These are phyloP conservation scores for Pythium phragmitis DNA, from an alignment of 352 stramenopile species.

Conservation along the genomic window DNA sequence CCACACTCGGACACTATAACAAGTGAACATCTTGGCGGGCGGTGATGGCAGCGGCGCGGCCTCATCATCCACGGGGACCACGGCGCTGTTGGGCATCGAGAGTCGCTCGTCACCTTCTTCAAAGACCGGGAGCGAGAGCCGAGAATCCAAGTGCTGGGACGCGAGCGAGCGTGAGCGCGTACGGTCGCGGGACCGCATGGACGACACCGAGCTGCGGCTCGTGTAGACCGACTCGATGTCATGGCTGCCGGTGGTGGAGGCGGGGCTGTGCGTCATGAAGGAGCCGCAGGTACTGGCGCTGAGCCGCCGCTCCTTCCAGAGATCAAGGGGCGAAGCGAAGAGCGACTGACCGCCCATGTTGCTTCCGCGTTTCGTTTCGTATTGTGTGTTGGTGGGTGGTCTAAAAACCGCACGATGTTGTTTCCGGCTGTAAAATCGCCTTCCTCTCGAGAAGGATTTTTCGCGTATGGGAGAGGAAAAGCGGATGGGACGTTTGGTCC, in stretches of 20 bases:
- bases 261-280: slow-evolving; percentile 25
- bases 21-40: slow-evolving; percentile 44
- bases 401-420: not conserved
- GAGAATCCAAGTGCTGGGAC: slow-evolving; percentile 4
- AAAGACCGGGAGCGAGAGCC: slow-evolving; percentile 15
- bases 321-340: slow-evolving; percentile 13
- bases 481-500: slow-evolving; percentile 1
- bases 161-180: slow-evolving; percentile 19
- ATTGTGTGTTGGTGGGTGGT: not conserved
- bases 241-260: slow-evolving; percentile 13
- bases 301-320: slow-evolving; percentile 44
- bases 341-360: slow-evolving; percentile 21
- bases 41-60: slow-evolving; percentile 18
- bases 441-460: slow-evolving; percentile 8
- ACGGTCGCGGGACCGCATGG: slow-evolving; percentile 5
- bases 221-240: slow-evolving; percentile 29
- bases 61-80: slow-evolving; percentile 25
- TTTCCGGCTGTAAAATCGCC: not conserved
- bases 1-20: slow-evolving; percentile 46
- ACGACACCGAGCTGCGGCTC: slow-evolving; percentile 20
- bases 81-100: slow-evolving; percentile 20
- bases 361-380: too few relatives aligned
- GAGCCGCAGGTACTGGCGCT: slow-evolving; percentile 49
- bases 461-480: slow-evolving; percentile 1
- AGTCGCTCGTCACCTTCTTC: slow-evolving; percentile 21